Evolutionary conservation across 2,329 filamentous ascomycete genomes (phyloP).

Genomic region (Ilyonectria sp.): DNA sequence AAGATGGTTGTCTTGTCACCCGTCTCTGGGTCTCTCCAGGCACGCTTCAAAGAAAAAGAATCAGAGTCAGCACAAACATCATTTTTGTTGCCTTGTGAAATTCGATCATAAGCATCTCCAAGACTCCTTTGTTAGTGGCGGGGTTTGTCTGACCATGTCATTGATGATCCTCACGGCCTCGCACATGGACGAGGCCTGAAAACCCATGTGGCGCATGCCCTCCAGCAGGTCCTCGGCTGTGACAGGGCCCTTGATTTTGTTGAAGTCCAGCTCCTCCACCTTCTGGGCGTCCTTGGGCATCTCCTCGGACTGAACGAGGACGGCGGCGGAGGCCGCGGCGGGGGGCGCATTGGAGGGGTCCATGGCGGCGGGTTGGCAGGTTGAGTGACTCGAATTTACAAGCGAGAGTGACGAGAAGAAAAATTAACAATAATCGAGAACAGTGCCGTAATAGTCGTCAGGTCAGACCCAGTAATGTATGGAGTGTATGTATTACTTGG

Average conservation of each 20-base stretch:
- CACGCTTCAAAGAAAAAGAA: conserved; percentile 65
- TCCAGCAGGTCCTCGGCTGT: conserved; percentile 88
- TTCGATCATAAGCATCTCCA: neutral
- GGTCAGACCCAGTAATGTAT: neutral
- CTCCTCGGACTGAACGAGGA: conserved; percentile 86
- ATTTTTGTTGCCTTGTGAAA: neutral
- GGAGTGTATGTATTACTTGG: neutral
- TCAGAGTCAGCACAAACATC: conserved; percentile 26
- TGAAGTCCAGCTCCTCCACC: conserved; percentile 94
- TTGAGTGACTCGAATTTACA: conserved; percentile 6
- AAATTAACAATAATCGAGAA: conserved; percentile 6
- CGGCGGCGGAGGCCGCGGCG: conserved; percentile 79
- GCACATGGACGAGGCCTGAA: conserved; percentile 78
- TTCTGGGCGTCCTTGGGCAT: conserved; percentile 84
- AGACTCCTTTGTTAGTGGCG: neutral
- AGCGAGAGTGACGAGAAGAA: conserved; percentile 24
- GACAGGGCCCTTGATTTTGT: conserved; percentile 82
- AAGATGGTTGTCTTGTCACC: conserved; percentile 91
- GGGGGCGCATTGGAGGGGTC: conserved; percentile 64
- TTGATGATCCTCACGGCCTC: conserved; percentile 95
- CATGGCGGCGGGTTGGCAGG: conserved; percentile 44
- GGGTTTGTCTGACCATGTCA: conserved; percentile 78
- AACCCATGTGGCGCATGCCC: conserved; percentile 89
- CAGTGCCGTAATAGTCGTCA: neutral
- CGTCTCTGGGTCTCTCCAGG: conserved; percentile 86